Percentiles rank a stretch among this genome's conserved stretches.
Conservation (phyloP, 1,139 yeast species). For the Protomyces pachydermus region DNA sequence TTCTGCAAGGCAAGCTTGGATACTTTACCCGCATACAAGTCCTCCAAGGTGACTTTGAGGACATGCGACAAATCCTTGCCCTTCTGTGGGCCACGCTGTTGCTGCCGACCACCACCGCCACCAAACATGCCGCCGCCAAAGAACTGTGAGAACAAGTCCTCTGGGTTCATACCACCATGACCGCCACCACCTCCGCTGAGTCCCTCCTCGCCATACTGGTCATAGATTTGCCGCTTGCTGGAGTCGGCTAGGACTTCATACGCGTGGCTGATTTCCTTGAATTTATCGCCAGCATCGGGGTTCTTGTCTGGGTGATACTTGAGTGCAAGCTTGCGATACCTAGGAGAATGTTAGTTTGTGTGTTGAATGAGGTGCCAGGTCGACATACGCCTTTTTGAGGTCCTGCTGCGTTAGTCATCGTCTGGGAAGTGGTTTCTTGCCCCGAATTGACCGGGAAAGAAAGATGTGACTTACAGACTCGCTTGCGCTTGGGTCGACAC, state of each 20-base stretch:
- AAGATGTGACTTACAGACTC: not conserved
- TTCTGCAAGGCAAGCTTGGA: slow-evolving; percentile 91
- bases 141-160: slow-evolving; percentile 88
- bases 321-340: slow-evolving; percentile 61
- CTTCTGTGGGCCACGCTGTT: slow-evolving; percentile 72
- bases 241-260: slow-evolving; percentile 78
- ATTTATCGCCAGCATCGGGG: slow-evolving; percentile 91
- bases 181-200: slow-evolving; percentile 70
- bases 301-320: slow-evolving; percentile 93
- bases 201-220: slow-evolving; percentile 90
- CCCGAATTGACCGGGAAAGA: not conserved
- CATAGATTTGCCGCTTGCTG: slow-evolving; percentile 84
- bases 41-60: slow-evolving; percentile 80
- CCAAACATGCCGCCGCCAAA: slow-evolving; percentile 48
- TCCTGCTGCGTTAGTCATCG: not conserved
- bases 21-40: slow-evolving; percentile 88
- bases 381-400: not conserved
- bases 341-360: not conserved
- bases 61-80: slow-evolving; percentile 88
- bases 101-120: slow-evolving; percentile 55
- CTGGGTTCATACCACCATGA: slow-evolving; percentile 65
- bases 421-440: not conserved
- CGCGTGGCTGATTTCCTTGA: slow-evolving; percentile 48
- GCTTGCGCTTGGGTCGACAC: slow-evolving; percentile 1
- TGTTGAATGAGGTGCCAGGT: too few species aligned